Percentiles rank a stretch among this genome's conserved stretches.
These are phyloP conservation scores for Actinidia chinensis DNA, from an alignment of 179 eudicot genomes.

Conservation along the genomic window DNA sequence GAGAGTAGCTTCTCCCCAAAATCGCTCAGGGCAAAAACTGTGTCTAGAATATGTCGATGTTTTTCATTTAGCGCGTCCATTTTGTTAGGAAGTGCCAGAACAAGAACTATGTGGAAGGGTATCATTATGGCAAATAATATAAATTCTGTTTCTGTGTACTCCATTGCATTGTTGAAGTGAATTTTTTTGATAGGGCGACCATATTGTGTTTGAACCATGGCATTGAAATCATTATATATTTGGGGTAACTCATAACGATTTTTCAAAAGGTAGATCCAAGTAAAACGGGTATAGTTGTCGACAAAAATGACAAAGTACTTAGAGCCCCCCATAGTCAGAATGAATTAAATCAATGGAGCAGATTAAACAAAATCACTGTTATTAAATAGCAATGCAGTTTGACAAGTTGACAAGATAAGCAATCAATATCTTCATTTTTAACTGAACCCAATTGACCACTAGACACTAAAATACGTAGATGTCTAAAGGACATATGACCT, in stretches of 20 bases:
- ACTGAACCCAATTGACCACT: background rate
- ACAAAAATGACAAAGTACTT: too few species aligned
- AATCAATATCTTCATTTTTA: background rate
- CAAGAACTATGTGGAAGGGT: background rate
- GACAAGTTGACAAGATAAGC: background rate
- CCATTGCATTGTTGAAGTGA: background rate
- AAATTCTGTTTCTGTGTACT: background rate
- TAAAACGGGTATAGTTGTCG: too few species aligned
- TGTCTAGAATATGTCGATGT: background rate
- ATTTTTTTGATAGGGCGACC: background rate
- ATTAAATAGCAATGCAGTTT: background rate
- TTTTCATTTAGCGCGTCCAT: background rate
- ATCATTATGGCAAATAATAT: background rate
- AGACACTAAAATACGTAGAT: background rate
- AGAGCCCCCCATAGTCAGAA: too few species aligned
- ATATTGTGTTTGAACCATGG: background rate
- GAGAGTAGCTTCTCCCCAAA: conserved; percentile 19
- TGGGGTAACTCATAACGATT: background rate
- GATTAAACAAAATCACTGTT: background rate
- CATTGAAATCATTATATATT: background rate
- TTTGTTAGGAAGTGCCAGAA: background rate
- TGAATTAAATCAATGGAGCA: background rate
- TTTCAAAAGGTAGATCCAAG: background rate
- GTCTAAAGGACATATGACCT: background rate
- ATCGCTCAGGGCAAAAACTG: background rate